Percentiles rank a stretch among this genome's conserved stretches.
These are phyloP conservation scores for Penicillium sp. DNA, from an alignment of 2,329 filamentous ascomycete species.

Conservation along the genomic window DNA sequence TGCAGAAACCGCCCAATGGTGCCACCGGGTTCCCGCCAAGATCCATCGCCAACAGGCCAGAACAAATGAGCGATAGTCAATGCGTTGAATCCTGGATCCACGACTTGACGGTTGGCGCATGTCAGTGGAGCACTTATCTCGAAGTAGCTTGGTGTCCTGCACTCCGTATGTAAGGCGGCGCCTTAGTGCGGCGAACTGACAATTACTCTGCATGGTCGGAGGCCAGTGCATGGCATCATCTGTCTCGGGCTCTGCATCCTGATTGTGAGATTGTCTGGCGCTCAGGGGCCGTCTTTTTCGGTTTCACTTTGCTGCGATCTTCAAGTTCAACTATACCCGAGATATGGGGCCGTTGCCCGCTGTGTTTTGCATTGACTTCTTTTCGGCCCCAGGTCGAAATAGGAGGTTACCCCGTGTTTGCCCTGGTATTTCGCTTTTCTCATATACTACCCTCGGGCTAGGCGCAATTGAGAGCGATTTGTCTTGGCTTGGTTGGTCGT, in stretches of 20 bases:
- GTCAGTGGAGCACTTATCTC: constrained; percentile 12
- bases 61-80: constrained; percentile 17
- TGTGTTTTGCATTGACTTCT: neutral
- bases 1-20: constrained; percentile 1
- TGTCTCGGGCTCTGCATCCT: constrained; percentile 5
- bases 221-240: constrained; percentile 16
- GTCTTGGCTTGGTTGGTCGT: constrained; percentile 6
- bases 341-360: constrained; percentile 1
- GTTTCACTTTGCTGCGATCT: neutral
- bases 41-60: constrained; percentile 11
- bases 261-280: neutral
- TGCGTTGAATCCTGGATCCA: constrained; percentile 16
- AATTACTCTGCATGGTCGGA: constrained; percentile 14
- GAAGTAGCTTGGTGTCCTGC: constrained; percentile 12
- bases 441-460: constrained; percentile 11
- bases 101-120: constrained; percentile 13
- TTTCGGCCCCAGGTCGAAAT: no score
- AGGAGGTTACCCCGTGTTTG: no score
- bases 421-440: no score
- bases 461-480: constrained; percentile 9
- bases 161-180: constrained; percentile 14
- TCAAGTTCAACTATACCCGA: neutral
- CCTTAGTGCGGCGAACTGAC: constrained; percentile 24
- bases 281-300: constrained; percentile 12
- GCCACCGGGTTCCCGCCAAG: neutral